These are phyloP conservation scores for Aureobasidium vineae DNA, from an alignment of 2,329 filamentous ascomycete species.

Conservation along the genomic window DNA sequence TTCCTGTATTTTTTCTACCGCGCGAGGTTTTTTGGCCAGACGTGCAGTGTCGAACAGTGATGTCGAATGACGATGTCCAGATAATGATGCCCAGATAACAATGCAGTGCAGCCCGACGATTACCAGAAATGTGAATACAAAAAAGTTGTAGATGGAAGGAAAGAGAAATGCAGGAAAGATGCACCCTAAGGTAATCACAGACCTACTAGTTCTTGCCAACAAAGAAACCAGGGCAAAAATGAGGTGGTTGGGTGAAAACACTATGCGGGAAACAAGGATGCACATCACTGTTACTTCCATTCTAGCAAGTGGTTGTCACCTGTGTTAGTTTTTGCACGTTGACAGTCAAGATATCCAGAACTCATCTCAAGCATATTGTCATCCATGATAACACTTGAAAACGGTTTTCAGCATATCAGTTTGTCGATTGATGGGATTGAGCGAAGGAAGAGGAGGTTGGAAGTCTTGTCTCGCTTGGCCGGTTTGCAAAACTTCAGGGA, in stretches of 20 bases:
- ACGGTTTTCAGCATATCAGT: no score
- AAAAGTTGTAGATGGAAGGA: not conserved
- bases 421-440: not conserved
- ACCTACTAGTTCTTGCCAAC: not conserved
- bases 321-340: no score
- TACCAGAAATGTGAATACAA: not conserved
- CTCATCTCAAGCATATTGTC: no score
- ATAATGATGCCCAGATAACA: not conserved
- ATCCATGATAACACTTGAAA: no score
- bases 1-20: not conserved
- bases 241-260: constrained; percentile 7
- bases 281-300: not conserved
- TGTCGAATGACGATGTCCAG: not conserved
- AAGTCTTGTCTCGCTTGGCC: not conserved
- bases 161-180: not conserved
- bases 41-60: not conserved
- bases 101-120: not conserved
- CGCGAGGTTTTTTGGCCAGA: no score
- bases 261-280: not conserved
- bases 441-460: not conserved
- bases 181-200: not conserved
- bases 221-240: not conserved
- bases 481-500: not conserved
- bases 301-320: no score
- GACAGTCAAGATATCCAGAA: no score